phyloP scores from a whole-genome alignment of 352 stramenopile species.

The Globisporangium spiculum region DNA sequence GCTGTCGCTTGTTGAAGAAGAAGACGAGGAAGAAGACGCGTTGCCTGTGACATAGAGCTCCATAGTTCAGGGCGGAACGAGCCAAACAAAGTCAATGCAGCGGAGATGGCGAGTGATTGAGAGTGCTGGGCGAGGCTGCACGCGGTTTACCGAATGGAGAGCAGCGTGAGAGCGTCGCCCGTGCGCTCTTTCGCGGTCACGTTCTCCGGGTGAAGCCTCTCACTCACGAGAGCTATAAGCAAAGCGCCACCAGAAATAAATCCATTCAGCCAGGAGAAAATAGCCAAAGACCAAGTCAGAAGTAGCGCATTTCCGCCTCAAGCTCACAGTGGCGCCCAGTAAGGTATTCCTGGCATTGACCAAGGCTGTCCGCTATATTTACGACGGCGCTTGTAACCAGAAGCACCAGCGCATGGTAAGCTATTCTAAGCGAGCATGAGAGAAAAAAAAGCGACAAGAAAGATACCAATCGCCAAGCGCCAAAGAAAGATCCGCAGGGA shows the following conservation, averaged over 20 bases:
- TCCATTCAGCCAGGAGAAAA: neutral
- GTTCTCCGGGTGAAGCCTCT: constrained; percentile 1
- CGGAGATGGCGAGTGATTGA: neutral
- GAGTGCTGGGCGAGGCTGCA: constrained; percentile 1
- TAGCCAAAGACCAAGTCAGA: neutral
- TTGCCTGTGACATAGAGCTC: constrained; percentile 7
- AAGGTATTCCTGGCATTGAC: neutral
- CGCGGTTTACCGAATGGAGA: constrained; percentile 14
- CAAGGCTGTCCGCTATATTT: neutral
- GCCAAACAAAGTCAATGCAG: neutral
- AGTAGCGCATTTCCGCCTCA: neutral
- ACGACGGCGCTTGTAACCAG: neutral
- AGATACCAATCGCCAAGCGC: neutral
- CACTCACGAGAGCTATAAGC: neutral
- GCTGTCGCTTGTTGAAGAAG: neutral
- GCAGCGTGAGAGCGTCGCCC: neutral
- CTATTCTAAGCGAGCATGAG: neutral
- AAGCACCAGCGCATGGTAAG: neutral
- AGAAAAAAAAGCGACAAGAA: neutral
- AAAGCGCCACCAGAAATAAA: neutral
- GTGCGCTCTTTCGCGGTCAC: neutral
- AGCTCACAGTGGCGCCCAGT: neutral
- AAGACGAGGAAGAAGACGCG: neutral
- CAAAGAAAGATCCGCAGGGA: neutral
- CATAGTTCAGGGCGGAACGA: neutral